These are phyloP conservation scores for Aspergillus proliferans DNA, from an alignment of 2,329 filamentous ascomycete species.

Conservation along the genomic window DNA sequence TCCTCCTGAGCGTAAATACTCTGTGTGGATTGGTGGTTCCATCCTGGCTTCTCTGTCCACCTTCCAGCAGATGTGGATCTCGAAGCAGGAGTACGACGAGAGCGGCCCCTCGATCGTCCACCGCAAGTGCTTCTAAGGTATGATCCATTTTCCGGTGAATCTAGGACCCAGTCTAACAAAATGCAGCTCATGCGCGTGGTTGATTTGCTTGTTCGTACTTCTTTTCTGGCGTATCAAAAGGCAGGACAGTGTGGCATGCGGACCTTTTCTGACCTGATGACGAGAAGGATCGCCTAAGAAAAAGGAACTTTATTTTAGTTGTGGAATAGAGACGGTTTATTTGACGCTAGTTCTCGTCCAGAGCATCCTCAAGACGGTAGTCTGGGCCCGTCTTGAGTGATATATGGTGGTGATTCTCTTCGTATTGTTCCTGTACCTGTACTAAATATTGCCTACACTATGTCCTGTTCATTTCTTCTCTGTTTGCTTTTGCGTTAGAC, in stretches of 20 bases:
- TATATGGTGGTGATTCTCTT: no score
- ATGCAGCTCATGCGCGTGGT: slow-evolving; percentile 19
- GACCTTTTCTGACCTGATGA: slow-evolving; percentile 35
- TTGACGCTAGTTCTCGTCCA: slow-evolving; percentile 13
- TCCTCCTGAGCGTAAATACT: slow-evolving; percentile 99
- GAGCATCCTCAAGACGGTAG: slow-evolving; percentile 10
- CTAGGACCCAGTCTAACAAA: not conserved
- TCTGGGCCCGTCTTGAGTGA: slow-evolving; percentile 9
- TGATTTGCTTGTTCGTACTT: slow-evolving; percentile 33
- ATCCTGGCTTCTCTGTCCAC: slow-evolving; percentile 98
- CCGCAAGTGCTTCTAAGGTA: slow-evolving; percentile 99
- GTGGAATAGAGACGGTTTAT: slow-evolving; percentile 35
- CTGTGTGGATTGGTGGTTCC: slow-evolving; percentile 99
- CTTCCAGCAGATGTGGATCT: slow-evolving; percentile 99
- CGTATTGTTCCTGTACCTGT: no score
- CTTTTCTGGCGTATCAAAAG: slow-evolving; percentile 39
- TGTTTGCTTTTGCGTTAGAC: not conserved
- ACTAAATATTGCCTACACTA: no score
- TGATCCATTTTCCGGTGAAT: not conserved
- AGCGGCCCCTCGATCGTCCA: slow-evolving; percentile 98
- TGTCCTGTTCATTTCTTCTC: not conserved
- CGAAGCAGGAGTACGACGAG: slow-evolving; percentile 99
- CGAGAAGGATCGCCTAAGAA: slow-evolving; percentile 34
- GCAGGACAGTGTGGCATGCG: slow-evolving; percentile 32
- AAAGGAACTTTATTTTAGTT: slow-evolving; percentile 35